phyloP scores from a whole-genome alignment of 768 basidiomycete genomes.

The Mycena venus region DNA sequence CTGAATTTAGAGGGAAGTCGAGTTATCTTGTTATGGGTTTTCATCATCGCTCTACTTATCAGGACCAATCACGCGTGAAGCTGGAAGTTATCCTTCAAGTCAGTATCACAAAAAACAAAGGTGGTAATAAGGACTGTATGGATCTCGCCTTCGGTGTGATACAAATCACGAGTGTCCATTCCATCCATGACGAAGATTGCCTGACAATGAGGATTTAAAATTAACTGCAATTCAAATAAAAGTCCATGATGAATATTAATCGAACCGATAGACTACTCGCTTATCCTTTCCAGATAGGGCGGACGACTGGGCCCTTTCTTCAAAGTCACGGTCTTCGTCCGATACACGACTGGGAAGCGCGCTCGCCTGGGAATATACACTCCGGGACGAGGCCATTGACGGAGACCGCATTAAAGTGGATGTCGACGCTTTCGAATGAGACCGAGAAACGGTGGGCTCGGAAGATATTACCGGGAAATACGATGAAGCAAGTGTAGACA shows the following conservation, averaged over 20 bases:
- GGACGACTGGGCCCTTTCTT: conserved; percentile 18
- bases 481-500: not conserved
- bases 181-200: not conserved
- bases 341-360: not conserved
- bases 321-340: not conserved
- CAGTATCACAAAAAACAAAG: too few relatives aligned
- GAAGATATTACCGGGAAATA: not conserved
- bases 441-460: not conserved
- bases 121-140: too few relatives aligned
- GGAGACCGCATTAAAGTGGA: conserved; percentile 1
- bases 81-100: too few relatives aligned
- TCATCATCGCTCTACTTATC: too few relatives aligned
- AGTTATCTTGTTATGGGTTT: too few relatives aligned
- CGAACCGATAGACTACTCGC: conserved; percentile 1
- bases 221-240: not conserved
- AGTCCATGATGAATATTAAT: not conserved
- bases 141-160: too few relatives aligned
- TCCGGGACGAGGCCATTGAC: conserved; percentile 23
- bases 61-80: too few relatives aligned
- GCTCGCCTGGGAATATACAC: conserved; percentile 29
- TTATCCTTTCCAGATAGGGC: conserved; percentile 19
- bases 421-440: too few relatives aligned
- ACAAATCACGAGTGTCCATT: too few relatives aligned
- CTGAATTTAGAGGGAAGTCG: too few relatives aligned
- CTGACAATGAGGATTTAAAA: not conserved